Evolutionary conservation across 2,329 filamentous ascomycete species (phyloP).

Genomic region (Aspergillus sp.): DNA sequence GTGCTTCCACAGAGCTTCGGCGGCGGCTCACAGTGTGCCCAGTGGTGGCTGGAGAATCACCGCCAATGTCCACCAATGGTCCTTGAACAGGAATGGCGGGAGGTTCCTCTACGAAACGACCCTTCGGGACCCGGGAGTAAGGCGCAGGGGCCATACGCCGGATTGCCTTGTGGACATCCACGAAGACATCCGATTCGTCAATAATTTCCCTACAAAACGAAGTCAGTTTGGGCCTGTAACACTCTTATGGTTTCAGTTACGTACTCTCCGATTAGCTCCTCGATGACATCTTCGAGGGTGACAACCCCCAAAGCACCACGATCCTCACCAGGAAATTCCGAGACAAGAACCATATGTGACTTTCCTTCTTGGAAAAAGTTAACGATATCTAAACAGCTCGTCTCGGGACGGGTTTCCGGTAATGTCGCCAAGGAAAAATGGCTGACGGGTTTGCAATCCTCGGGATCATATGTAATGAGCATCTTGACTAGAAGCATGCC

Average conservation of each 20-base stretch:
- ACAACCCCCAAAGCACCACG: constrained; percentile 90
- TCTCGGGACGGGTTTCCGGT: constrained; percentile 91
- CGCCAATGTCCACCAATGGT: constrained; percentile 48
- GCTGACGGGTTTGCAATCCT: constrained; percentile 80
- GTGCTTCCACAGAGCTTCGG: constrained; percentile 36
- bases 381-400: constrained; percentile 95
- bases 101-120: constrained; percentile 52
- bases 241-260: constrained; percentile 36
- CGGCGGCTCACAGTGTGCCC: constrained; percentile 21
- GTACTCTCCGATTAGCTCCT: constrained; percentile 96
- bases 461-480: constrained; percentile 96
- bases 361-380: constrained; percentile 99
- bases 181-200: constrained; percentile 96
- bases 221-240: not conserved
- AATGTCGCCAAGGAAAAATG: constrained; percentile 93
- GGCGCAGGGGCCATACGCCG: constrained; percentile 83
- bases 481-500: constrained; percentile 99
- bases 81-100: constrained; percentile 34
- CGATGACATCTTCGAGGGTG: constrained; percentile 95
- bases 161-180: constrained; percentile 98
- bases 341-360: constrained; percentile 97
- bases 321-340: constrained; percentile 84
- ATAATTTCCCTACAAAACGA: constrained; percentile 78
- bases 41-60: constrained; percentile 34
- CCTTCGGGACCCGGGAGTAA: constrained; percentile 66